These are phyloP conservation scores for Tetrahymena malaccensis DNA, from an alignment of 73 alveolate genomes.

Conservation along the genomic window DNA sequence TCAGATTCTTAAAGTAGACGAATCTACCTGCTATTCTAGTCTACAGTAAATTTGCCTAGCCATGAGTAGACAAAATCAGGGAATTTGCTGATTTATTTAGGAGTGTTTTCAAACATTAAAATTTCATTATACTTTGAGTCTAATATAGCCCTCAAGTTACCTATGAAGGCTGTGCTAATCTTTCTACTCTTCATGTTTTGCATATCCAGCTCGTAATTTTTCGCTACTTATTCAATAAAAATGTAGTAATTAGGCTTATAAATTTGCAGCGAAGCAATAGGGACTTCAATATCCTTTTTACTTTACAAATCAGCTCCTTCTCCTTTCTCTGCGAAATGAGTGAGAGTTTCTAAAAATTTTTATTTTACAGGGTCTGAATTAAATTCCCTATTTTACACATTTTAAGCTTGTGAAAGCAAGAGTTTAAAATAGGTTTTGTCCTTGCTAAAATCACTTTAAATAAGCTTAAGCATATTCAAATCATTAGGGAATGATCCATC, in stretches of 20 bases:
- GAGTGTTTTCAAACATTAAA: conserved; percentile 25
- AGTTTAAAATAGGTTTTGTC: conserved; percentile 5
- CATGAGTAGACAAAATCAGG: conserved; percentile 74
- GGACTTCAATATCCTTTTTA: not conserved
- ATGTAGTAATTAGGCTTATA: conserved; percentile 5
- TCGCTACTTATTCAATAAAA: conserved; percentile 9
- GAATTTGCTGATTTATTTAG: conserved; percentile 34
- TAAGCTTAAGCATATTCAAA: not conserved
- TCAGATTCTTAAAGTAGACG: conserved; percentile 53
- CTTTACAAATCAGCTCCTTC: not conserved
- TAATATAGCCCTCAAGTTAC: conserved; percentile 59
- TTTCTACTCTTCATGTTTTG: conserved; percentile 9
- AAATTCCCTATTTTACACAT: not conserved
- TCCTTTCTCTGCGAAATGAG: not conserved
- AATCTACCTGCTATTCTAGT: conserved; percentile 41
- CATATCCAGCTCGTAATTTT: conserved; percentile 14
- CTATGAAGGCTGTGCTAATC: not conserved
- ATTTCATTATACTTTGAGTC: conserved; percentile 76
- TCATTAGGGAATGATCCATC: not conserved
- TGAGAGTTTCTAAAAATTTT: not conserved
- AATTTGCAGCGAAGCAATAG: not conserved
- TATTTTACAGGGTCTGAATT: conserved; percentile 3
- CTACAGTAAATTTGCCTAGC: conserved; percentile 61
- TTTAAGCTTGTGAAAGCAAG: not conserved
- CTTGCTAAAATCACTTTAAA: not conserved